Base-by-base conservation (phyloP, 768 basidiomycete species). In the Rubroboletus satanas region DNA sequence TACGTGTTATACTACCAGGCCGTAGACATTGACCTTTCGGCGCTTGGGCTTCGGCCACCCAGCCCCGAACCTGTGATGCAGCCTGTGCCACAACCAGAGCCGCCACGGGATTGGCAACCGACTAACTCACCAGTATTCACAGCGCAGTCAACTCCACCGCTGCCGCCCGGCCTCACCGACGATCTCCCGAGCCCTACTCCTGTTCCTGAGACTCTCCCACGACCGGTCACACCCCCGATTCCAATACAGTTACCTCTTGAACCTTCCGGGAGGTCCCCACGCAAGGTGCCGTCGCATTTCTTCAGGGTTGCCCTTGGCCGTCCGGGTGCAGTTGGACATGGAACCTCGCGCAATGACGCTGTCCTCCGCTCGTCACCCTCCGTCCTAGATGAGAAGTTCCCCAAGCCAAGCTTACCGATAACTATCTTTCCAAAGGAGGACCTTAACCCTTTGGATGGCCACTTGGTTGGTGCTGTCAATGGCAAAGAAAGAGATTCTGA, bases 1-100 rank as follows among this genome's bases (percentile, higher is more conserved):
- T 99, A 99, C 70, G 94, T 98, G 26, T 79, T 99, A 36, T 98
- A 96, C 74, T 99, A 98, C 71, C 93, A 98, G 72, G 94, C 93
- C 26, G 85, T 81, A 33, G 93, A 98, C 70, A 79, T 98, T 52
- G 87, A 96, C 66, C 75, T 81, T 35, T 68, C 74, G n/a, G 75
- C 79, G 21, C 79, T 95, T 29, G 94, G 93, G 2, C 72, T 96
- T 21, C 80, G 77, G 51, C 49, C 63, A 17, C 49, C 60, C 15
- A 64, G 62, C n/a, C 54, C 66, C 15, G 64, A 65, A n/a, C 55
- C 67, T 7, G 45, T 62, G 31, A 45, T 50, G 15, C 62, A 26
- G 41, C 55, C 62, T 15, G 57, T 65, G 38, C 52, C 51, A 18
- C 61, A 42, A 21, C 29, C 58, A 17, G 63, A 66, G 9, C 45